Conservation (phyloP, 768 basidiomycete genomes). For the Mycena albidolilacea region DNA sequence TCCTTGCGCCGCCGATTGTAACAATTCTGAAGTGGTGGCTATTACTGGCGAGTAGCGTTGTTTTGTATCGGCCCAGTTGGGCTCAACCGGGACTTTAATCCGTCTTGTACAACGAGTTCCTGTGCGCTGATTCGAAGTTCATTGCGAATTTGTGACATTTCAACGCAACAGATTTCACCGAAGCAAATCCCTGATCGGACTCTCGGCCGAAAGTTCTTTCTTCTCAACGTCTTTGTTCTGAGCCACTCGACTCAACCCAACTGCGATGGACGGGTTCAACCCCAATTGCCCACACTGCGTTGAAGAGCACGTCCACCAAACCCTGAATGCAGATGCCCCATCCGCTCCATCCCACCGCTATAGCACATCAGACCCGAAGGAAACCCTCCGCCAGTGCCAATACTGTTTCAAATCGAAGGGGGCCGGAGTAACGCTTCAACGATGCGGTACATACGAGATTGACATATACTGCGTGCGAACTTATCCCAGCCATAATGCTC, state of each 20-base stretch:
- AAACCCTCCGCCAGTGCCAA: slow-evolving; percentile 7
- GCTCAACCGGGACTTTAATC: too few species aligned
- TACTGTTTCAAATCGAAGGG: slow-evolving; percentile 21
- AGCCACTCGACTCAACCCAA: too few species aligned
- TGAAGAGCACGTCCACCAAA: neutral
- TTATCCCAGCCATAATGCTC: neutral
- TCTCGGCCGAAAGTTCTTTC: too few species aligned
- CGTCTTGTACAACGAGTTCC: too few species aligned
- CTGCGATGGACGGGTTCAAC: neutral
- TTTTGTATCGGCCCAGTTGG: too few species aligned
- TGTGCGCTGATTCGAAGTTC: too few species aligned
- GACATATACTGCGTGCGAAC: slow-evolving; percentile 18
- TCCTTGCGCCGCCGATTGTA: neutral
- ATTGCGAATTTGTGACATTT: too few species aligned
- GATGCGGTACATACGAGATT: neutral
- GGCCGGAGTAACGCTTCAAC: neutral
- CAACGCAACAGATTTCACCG: too few species aligned
- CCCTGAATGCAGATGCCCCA: neutral
- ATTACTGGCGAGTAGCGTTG: too few species aligned
- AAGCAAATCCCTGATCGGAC: too few species aligned
- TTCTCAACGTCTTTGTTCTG: too few species aligned
- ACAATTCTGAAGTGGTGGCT: neutral
- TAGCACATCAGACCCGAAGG: slow-evolving; percentile 8
- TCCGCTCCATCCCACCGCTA: slow-evolving; percentile 15
- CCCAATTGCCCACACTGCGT: slow-evolving; percentile 1